Conservation (phyloP, 2,329 filamentous ascomycete genomes). For the Graphium sp. region DNA sequence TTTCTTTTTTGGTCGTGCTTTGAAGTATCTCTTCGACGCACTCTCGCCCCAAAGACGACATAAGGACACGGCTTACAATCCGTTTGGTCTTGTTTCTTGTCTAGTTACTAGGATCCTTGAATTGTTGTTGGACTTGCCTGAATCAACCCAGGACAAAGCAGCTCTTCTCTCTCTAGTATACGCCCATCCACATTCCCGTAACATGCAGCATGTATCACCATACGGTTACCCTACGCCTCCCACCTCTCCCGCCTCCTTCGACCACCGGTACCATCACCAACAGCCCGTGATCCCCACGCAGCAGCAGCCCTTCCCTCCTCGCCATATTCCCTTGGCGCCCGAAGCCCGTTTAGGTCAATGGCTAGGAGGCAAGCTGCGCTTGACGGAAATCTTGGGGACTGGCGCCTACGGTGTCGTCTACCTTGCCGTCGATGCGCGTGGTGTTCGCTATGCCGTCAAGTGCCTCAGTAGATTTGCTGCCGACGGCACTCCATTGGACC, state of each 20-base stretch:
- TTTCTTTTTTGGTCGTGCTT: no score
- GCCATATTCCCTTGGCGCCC: slow-evolving; percentile 44
- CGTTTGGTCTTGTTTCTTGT: no score
- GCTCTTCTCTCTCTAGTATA: not conserved
- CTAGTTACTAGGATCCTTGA: no score
- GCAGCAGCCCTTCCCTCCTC: slow-evolving; percentile 21
- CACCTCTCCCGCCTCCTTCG: slow-evolving; percentile 36
- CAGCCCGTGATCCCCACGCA: slow-evolving; percentile 16
- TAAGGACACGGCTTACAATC: no score
- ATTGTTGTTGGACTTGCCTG: no score
- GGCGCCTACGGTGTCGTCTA: slow-evolving; percentile 97
- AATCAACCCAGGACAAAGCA: no score
- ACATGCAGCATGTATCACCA: slow-evolving; percentile 41
- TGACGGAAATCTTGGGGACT: slow-evolving; percentile 74
- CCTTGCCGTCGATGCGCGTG: slow-evolving; percentile 69
- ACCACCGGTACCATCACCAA: slow-evolving; percentile 24
- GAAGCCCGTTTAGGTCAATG: slow-evolving; percentile 77
- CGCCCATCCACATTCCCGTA: slow-evolving; percentile 13
- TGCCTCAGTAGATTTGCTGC: slow-evolving; percentile 81
- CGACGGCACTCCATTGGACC: slow-evolving; percentile 56
- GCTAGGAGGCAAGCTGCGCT: slow-evolving; percentile 66
- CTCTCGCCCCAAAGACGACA: no score
- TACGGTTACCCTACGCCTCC: slow-evolving; percentile 42
- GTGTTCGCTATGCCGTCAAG: slow-evolving; percentile 83
- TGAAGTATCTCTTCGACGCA: no score